Evolutionary conservation across 2,329 filamentous ascomycete species (phyloP).

Genomic region (Paramyrothecium roridum): DNA sequence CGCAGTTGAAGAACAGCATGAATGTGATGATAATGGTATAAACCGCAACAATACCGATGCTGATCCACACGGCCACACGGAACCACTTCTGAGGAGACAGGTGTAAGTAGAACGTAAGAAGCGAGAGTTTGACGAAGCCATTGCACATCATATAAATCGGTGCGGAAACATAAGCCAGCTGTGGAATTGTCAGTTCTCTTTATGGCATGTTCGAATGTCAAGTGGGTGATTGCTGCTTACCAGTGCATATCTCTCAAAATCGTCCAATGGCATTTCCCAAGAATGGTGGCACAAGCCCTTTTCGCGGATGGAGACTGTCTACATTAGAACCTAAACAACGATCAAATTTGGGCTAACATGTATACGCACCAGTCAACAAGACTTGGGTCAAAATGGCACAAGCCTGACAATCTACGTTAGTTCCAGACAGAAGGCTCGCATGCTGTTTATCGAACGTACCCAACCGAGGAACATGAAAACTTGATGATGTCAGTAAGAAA

Average conservation of each 20-base stretch:
- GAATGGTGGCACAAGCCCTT: constrained; percentile 14
- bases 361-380: constrained; percentile 7
- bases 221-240: constrained; percentile 5
- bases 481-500: constrained; percentile 1
- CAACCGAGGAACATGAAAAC: constrained; percentile 22
- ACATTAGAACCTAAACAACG: not conserved
- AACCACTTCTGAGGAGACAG: constrained; percentile 30
- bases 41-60: constrained; percentile 22
- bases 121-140: constrained; percentile 31
- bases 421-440: not conserved
- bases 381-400: constrained; percentile 12
- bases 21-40: constrained; percentile 23
- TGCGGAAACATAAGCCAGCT: constrained; percentile 17
- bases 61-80: constrained; percentile 21
- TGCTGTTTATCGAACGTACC: constrained; percentile 6
- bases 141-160: constrained; percentile 29
- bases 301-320: constrained; percentile 10
- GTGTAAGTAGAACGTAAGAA: constrained; percentile 32
- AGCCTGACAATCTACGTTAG: constrained; percentile 3
- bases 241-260: constrained; percentile 14
- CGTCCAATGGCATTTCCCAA: constrained; percentile 17
- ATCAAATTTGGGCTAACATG: too few relatives aligned
- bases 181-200: not conserved
- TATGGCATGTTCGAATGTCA: not conserved
- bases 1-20: constrained; percentile 19